Evolutionary conservation across 2,329 filamentous ascomycete genomes (phyloP).

Genomic region (Penicillium sclerotigenum): DNA sequence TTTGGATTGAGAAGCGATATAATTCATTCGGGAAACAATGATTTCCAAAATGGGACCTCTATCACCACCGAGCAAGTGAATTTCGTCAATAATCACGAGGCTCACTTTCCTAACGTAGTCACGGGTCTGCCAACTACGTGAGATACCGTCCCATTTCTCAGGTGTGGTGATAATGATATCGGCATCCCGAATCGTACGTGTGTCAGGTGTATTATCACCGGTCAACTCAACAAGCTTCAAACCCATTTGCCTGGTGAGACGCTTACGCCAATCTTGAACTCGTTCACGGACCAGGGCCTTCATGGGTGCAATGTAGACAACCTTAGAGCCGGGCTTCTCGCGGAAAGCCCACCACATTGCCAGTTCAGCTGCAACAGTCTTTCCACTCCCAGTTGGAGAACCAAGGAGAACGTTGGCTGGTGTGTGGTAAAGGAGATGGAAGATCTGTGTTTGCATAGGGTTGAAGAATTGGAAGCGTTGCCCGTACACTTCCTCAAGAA

Average conservation of each 20-base stretch:
- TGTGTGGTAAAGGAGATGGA: slow-evolving; percentile 93
- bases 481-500: slow-evolving; percentile 82
- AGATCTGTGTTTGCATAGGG: slow-evolving; percentile 98
- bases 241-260: slow-evolving; percentile 77
- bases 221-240: slow-evolving; percentile 92
- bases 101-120: slow-evolving; percentile 93
- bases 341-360: slow-evolving; percentile 99
- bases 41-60: slow-evolving; percentile 97
- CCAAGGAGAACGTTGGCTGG: slow-evolving; percentile 87
- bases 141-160: slow-evolving; percentile 99
- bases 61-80: slow-evolving; percentile 93
- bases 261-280: slow-evolving; percentile 88
- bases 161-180: slow-evolving; percentile 98
- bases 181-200: slow-evolving; percentile 87
- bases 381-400: slow-evolving; percentile 94
- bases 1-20: slow-evolving; percentile 91
- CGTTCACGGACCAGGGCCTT: slow-evolving; percentile 95
- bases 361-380: slow-evolving; percentile 91
- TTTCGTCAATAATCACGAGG: slow-evolving; percentile 97
- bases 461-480: slow-evolving; percentile 95
- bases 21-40: slow-evolving; percentile 92
- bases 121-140: slow-evolving; percentile 96
- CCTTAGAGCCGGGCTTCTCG: slow-evolving; percentile 89
- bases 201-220: slow-evolving; percentile 96
- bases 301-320: slow-evolving; percentile 99